phyloP scores from a whole-genome alignment of 148 eudicot genomes.

The Oxyria digyna region DNA sequence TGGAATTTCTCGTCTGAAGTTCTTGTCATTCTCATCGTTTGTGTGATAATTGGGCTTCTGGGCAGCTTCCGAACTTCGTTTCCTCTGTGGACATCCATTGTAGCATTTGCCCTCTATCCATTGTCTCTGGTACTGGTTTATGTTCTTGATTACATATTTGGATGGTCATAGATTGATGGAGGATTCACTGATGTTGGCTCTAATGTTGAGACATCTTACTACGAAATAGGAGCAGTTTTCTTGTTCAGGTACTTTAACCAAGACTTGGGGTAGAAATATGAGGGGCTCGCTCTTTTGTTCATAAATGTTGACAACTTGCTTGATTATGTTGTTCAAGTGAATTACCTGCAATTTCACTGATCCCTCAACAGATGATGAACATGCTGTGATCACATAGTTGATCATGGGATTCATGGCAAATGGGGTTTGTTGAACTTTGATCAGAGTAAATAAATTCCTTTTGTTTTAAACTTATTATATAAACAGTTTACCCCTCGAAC shows the following conservation, averaged over 20 bases:
- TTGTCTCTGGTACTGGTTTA: conserved; percentile 59
- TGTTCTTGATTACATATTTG: conserved; percentile 65
- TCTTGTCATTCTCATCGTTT: conserved; percentile 64
- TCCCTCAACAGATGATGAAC: background rate
- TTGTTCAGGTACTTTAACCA: background rate
- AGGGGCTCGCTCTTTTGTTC: background rate
- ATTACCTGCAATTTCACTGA: background rate
- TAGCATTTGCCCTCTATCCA: conserved; percentile 79
- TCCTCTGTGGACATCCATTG: conserved; percentile 64
- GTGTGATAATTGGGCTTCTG: conserved; percentile 64
- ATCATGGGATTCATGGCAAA: too few species aligned
- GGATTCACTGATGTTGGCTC: background rate
- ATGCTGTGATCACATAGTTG: too few species aligned
- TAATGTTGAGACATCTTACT: background rate
- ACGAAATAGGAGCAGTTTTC: background rate
- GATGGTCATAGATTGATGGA: conserved; percentile 55
- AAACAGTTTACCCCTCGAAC: too few species aligned
- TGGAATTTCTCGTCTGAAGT: conserved; percentile 98
- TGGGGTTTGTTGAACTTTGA: too few species aligned
- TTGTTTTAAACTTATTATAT: too few species aligned
- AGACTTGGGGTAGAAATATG: background rate
- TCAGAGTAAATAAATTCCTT: too few species aligned
- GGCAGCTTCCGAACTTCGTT: conserved; percentile 71
- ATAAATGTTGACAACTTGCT: background rate
- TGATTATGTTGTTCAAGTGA: background rate